Evolutionary conservation across 1,284 basidiomycete species (phyloP).

Genomic region (Ceratorhiza oryzae-sativae): DNA sequence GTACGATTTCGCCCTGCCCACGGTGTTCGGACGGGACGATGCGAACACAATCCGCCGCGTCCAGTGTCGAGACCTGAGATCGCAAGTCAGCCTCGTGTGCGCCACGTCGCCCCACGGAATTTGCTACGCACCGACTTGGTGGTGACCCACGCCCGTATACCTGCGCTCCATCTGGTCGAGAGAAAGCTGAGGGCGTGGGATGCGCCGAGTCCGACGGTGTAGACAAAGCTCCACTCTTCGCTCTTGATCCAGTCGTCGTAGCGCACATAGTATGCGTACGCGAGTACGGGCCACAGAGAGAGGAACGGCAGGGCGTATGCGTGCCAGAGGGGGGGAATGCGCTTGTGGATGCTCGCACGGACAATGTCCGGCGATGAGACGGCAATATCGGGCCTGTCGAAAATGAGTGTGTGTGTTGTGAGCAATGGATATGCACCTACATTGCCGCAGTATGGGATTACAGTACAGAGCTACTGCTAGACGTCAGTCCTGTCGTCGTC

Average conservation of each 20-base stretch:
- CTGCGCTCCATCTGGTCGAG: conserved; percentile 88
- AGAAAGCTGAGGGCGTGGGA: conserved; percentile 94
- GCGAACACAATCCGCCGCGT: conserved; percentile 81
- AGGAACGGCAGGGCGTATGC: conserved; percentile 88
- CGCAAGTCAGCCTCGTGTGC: conserved; percentile 29
- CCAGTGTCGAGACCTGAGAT: conserved; percentile 66
- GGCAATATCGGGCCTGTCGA: conserved; percentile 58
- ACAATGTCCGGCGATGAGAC: conserved; percentile 89
- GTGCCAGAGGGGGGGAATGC: conserved; percentile 78
- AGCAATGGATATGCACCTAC: conserved; percentile 1
- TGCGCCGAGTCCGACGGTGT: conserved; percentile 82
- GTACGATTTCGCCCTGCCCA: conserved; percentile 91
- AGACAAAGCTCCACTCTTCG: conserved; percentile 96
- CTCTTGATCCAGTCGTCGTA: conserved; percentile 93
- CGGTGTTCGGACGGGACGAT: conserved; percentile 86
- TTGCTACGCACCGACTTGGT: conserved; percentile 63
- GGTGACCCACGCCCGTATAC: conserved; percentile 79
- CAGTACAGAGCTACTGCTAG: background rate
- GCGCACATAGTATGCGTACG: conserved; percentile 88
- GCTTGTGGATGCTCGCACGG: conserved; percentile 78
- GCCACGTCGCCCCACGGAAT: conserved; percentile 7
- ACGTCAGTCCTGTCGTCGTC: background rate
- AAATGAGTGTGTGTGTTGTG: background rate
- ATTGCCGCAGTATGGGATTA: conserved; percentile 34
- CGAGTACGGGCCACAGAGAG: conserved; percentile 85